These are phyloP conservation scores for Trichoderma guizhouense DNA, from an alignment of 2,329 filamentous ascomycete species.

Conservation along the genomic window DNA sequence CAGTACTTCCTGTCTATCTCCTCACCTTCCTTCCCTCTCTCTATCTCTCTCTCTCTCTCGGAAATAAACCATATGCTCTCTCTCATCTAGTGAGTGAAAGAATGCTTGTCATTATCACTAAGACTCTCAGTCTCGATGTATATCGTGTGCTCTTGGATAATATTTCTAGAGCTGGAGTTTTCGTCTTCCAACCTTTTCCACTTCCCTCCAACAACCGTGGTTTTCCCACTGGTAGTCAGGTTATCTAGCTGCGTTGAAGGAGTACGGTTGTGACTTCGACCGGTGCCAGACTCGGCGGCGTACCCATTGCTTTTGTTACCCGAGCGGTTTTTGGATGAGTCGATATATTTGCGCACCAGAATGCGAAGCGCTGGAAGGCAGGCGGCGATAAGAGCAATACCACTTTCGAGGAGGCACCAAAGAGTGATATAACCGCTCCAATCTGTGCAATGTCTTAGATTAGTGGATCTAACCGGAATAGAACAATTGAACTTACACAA, in stretches of 20 bases:
- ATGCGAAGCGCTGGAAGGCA: neutral
- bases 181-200: neutral
- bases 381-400: neutral
- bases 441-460: neutral
- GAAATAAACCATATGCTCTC: neutral
- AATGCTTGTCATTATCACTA: neutral
- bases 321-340: neutral
- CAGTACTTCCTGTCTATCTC: neutral
- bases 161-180: neutral
- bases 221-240: neutral
- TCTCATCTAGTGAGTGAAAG: neutral
- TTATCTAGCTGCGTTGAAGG: neutral
- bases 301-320: neutral
- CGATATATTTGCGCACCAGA: neutral
- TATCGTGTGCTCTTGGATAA: neutral
- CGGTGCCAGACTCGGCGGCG: neutral
- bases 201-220: neutral
- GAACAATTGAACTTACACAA: neutral
- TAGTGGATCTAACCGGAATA: neutral
- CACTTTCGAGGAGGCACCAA: neutral
- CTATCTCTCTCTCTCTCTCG: neutral
- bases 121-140: neutral
- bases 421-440: neutral
- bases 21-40: neutral
- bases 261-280: neutral